Evolutionary conservation across 1,284 basidiomycete species (phyloP).

Genomic region (Puccinia polysora): DNA sequence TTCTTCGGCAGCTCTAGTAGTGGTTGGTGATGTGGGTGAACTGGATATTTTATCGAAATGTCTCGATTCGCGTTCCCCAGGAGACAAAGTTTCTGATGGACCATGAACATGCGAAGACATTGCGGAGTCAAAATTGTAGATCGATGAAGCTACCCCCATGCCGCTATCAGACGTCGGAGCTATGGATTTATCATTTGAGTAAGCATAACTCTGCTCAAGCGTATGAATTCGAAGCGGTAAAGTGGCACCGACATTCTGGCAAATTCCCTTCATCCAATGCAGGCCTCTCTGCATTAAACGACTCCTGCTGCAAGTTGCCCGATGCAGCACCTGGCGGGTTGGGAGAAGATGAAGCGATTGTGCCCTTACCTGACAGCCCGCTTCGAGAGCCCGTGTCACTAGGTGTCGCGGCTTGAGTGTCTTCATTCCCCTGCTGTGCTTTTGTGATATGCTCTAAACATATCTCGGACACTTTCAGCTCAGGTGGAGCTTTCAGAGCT

Average conservation of each 20-base stretch:
- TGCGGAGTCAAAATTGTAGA: neutral
- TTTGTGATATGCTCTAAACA: slow-evolving; percentile 33
- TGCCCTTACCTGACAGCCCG: slow-evolving; percentile 21
- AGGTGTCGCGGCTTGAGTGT: neutral
- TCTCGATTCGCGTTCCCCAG: neutral
- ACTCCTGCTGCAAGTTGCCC: neutral
- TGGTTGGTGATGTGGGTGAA: neutral
- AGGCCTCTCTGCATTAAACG: neutral
- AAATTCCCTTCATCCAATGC: neutral
- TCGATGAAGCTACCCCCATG: slow-evolving; percentile 8
- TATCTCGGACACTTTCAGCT: slow-evolving; percentile 21
- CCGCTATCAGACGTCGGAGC: slow-evolving; percentile 9
- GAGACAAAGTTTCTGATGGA: neutral
- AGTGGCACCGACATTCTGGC: slow-evolving; percentile 3
- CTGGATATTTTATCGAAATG: neutral
- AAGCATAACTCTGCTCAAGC: neutral
- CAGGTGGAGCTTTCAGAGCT: slow-evolving; percentile 45
- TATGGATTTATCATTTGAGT: neutral
- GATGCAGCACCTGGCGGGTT: neutral
- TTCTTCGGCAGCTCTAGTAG: too few relatives aligned
- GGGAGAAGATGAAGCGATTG: slow-evolving; percentile 4
- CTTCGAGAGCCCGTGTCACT: slow-evolving; percentile 10
- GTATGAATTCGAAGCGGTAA: neutral
- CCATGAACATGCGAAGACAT: neutral
- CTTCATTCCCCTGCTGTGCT: neutral